These are phyloP conservation scores for Paraurostyla sp. DNA, from an alignment of 73 alveolate species.

Conservation along the genomic window DNA sequence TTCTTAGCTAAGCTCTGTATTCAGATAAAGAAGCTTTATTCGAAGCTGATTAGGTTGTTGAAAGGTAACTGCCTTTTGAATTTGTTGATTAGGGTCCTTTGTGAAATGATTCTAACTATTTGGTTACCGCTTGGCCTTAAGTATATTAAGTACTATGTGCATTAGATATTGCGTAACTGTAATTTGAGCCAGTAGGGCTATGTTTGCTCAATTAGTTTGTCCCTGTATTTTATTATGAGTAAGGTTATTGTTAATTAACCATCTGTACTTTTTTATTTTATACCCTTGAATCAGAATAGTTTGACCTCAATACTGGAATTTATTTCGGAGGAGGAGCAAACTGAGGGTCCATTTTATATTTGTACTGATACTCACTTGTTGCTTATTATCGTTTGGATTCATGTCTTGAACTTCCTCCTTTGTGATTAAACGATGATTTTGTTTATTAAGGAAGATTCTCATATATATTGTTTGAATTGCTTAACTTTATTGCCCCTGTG, in stretches of 20 bases:
- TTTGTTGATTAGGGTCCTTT: background rate
- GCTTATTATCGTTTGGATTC: background rate
- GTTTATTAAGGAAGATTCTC: background rate
- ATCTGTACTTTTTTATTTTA: background rate
- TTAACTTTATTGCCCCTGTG: background rate
- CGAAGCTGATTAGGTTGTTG: constrained; percentile 46
- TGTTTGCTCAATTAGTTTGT: background rate
- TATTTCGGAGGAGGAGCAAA: constrained; percentile 17
- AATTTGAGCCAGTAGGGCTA: constrained; percentile 49
- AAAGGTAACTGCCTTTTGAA: constrained; percentile 18
- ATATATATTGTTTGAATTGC: background rate
- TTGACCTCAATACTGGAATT: constrained; percentile 26
- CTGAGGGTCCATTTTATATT: constrained; percentile 29
- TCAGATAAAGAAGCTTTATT: constrained; percentile 24
- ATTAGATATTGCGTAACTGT: constrained; percentile 30
- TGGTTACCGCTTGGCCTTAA: background rate
- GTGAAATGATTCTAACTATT: background rate
- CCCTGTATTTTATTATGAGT: background rate
- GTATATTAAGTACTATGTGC: constrained; percentile 37
- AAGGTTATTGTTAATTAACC: background rate
- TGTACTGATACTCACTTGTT: background rate
- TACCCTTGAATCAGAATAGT: constrained; percentile 9
- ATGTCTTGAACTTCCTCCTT: background rate
- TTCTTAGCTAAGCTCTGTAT: constrained; percentile 27
- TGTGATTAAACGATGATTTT: background rate